Percentiles rank a stretch among this genome's conserved stretches.
Conservation (phyloP, 2,329 filamentous ascomycete species). For the Fusarium transvaalense region DNA sequence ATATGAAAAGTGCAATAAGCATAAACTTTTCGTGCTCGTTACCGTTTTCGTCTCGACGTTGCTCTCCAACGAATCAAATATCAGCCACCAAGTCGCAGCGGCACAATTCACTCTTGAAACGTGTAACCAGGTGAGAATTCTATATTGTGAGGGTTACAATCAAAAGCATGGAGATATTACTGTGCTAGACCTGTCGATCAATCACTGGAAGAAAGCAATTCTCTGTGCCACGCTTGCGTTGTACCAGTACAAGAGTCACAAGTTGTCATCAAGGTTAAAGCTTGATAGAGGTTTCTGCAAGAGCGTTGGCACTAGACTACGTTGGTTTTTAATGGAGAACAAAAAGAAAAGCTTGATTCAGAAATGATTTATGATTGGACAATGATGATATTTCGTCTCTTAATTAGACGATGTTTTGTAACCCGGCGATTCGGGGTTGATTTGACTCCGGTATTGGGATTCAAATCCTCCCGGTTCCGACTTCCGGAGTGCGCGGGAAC, state of each 20-base stretch:
- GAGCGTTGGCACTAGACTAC: not conserved
- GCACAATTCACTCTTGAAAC: not conserved
- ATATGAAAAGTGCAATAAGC: constrained; percentile 13
- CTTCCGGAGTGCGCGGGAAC: not conserved
- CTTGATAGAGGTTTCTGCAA: constrained; percentile 1
- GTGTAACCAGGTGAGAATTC: constrained; percentile 17
- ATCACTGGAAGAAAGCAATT: not conserved
- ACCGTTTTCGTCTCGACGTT: not conserved
- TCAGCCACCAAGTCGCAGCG: not conserved
- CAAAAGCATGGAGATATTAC: not conserved
- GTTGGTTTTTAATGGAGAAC: too few relatives aligned
- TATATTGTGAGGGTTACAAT: not conserved
- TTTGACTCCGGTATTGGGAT: constrained; percentile 9
- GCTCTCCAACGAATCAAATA: not conserved
- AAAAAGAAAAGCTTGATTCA: too few relatives aligned
- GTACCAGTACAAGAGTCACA: not conserved
- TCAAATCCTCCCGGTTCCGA: not conserved
- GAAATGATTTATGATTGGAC: too few relatives aligned
- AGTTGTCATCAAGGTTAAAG: not conserved
- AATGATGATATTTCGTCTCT: too few relatives aligned
- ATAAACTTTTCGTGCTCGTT: constrained; percentile 14
- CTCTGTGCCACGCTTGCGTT: not conserved
- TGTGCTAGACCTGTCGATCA: not conserved
- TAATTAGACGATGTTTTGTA: too few relatives aligned
- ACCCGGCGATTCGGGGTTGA: constrained; percentile 22